These are phyloP conservation scores for Claviceps sp. DNA, from an alignment of 2,329 filamentous ascomycete genomes.

Conservation along the genomic window DNA sequence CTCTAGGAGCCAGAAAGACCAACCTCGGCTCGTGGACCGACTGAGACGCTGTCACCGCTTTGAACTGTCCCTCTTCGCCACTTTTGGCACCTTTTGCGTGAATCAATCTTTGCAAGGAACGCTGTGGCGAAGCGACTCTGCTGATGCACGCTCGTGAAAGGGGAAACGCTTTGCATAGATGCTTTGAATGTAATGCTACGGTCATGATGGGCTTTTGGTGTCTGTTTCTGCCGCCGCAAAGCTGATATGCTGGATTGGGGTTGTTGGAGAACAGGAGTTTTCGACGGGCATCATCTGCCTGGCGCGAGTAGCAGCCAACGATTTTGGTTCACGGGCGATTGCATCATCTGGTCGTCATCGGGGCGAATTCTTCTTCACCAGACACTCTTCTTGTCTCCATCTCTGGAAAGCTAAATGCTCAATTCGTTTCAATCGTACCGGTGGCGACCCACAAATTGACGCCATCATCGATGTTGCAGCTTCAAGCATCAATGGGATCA, in stretches of 20 bases:
- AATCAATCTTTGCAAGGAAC: background rate
- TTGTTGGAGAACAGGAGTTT: background rate
- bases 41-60: background rate
- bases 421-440: no score
- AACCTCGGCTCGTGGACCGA: conserved; percentile 1
- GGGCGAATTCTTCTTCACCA: background rate
- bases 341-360: conserved; percentile 1
- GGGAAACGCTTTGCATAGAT: background rate
- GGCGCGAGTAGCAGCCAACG: background rate
- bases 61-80: conserved; percentile 1
- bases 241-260: background rate
- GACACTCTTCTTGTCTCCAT: background rate
- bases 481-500: background rate
- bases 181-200: background rate
- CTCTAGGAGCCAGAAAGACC: background rate
- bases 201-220: background rate
- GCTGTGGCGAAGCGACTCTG: background rate
- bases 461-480: conserved; percentile 1
- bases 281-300: background rate
- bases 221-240: background rate
- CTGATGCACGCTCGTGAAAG: background rate
- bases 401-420: background rate
- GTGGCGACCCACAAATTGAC: conserved; percentile 1
- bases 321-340: background rate
- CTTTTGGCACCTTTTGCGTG: background rate